Base-by-base conservation (phyloP, 495 filamentous ascomycete species). In the Parathielavia appendiculata region DNA sequence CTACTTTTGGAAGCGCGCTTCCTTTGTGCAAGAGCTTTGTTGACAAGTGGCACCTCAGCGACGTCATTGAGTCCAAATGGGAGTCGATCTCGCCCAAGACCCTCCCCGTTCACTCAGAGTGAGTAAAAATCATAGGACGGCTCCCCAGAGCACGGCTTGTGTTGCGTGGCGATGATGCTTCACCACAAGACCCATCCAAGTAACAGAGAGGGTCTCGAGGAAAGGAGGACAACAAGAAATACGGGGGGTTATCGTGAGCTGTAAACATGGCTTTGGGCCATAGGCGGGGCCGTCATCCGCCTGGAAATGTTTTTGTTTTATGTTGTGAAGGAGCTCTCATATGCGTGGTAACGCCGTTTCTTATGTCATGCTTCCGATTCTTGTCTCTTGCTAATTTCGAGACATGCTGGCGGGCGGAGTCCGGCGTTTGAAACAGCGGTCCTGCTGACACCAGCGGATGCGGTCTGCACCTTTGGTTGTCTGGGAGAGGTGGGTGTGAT, bases 21-120 rank as follows among this genome's bases (percentile, higher is more conserved):
- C 11, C 1, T 48, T 11, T 51, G 32, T 14, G 11, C 47, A 13
- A n/a, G 50, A 6, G 26, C 6, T 30, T 39, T 52, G 53, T 26
- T 48, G 32, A 56, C 43, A 1, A 48, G 23, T 14, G 1, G n/a
- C 0, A 36, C 14, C 13, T 30, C 26, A 68, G 66, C 4, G 58
- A 56, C 4, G 54, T 38, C 19, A 50, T 69, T n/a, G 58, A 70
- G 1, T 8, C 16, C 8, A 47, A 17, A 10, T 70, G 67, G 67
- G 30, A 56, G 2, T 50, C 46, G 1, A 51, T 63, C 34, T 19
- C 62, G 9, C 51, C 67, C 2, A 60, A 63, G 8, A 60, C 63
- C 1, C 45, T 70, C 17, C 63, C 67, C 17, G 51, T 32, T 14
- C 41, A 65, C 41, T 59, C 56, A 40, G 56, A 65, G 12, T 61